Base-by-base conservation (phyloP, 2,329 filamentous ascomycete species). In the Colletotrichum gigasporum region DNA sequence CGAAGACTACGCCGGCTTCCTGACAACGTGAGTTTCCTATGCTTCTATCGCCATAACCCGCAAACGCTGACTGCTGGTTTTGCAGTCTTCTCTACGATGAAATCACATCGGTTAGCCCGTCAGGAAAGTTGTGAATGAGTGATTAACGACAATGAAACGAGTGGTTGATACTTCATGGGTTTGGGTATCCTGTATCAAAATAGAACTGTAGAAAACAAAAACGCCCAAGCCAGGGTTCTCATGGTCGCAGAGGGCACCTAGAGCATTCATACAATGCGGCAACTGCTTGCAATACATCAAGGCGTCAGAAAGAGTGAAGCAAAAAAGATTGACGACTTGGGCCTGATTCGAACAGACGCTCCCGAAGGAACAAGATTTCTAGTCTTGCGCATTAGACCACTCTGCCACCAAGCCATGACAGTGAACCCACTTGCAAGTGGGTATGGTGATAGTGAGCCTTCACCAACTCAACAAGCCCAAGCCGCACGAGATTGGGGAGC, bases 1-100 rank as follows among this genome's bases (percentile, higher is more conserved):
- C 12, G 61, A 67, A 0, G 62, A 60, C 11, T 67, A 65, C 12
- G 54, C 64, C 37, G 22, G 56, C 54, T 67, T 67, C 9, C 22
- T 67, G 0, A 67, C 64, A 1, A 67, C 64, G 64, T 67, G 6
- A 65, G 64, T 57, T 4, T 3, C 4, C 14, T 16, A 37, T 4
- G 16, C 9, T 14, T 30, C 1, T 8, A 12, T n/a, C 9, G 4
- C 3, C 4, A 35, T 5, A 5, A 11, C 4, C 24, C 9, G n/a
- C 30, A 18, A 6, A 39, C 10, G 5, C 20, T 18, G 6, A 18
- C 20, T n/a, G 20, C 34, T 28, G 16, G 11, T 20, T 5, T n/a
- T n/a, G n/a, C 14, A 61, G 58, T n/a, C 41, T 61, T 12, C 26
- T 61, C 6, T 61, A 61, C 11, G 58, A 61, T 12, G 58, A 61